Conservation (phyloP, 148 eudicot species). For the Bassia scoparia region DNA sequence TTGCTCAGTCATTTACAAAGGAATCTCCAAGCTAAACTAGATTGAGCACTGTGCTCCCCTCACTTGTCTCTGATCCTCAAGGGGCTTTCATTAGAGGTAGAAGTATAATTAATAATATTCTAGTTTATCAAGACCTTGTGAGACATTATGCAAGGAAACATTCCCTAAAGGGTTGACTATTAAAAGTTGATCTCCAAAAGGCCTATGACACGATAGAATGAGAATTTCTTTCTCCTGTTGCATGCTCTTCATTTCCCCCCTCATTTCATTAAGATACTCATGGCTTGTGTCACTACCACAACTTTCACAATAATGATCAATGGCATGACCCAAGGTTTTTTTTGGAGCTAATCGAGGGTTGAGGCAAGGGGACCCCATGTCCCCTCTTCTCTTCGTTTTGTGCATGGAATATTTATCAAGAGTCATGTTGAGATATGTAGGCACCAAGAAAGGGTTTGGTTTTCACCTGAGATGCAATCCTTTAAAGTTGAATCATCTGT, state of each 20-base stretch:
- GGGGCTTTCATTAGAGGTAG: background rate
- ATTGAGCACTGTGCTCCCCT: background rate
- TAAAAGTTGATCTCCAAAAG: too few species aligned
- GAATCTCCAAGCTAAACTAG: background rate
- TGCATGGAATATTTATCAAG: background rate
- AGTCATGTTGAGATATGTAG: background rate
- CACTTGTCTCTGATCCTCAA: background rate
- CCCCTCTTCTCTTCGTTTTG: background rate
- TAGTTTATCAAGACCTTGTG: too few species aligned
- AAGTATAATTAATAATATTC: too few species aligned
- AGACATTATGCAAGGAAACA: too few species aligned
- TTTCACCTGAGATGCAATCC: background rate
- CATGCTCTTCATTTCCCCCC: background rate
- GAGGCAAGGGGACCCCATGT: background rate
- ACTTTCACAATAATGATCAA: background rate
- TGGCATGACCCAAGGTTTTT: background rate
- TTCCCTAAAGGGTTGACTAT: too few species aligned
- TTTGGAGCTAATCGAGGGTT: background rate
- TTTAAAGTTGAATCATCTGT: background rate
- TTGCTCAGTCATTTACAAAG: background rate
- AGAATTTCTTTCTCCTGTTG: too few species aligned
- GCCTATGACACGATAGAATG: background rate
- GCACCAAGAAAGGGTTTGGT: background rate
- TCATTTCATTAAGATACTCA: background rate
- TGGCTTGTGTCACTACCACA: background rate